Percentiles rank a stretch among this genome's conserved stretches.
These are phyloP conservation scores for Boletus barrowsii DNA, from an alignment of 768 basidiomycete genomes.

Conservation along the genomic window DNA sequence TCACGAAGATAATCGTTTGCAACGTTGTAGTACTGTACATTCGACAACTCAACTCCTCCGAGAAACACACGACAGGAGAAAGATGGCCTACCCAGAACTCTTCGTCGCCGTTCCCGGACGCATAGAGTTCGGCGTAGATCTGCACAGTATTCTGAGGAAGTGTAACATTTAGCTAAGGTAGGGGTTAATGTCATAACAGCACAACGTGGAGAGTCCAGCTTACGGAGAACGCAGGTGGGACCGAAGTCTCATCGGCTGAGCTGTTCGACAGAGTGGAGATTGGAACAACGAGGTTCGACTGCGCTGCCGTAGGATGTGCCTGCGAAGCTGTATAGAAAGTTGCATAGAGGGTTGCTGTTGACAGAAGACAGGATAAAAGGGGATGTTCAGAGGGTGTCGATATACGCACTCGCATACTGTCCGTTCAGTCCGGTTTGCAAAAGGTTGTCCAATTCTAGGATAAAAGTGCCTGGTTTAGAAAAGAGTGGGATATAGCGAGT, in stretches of 20 bases:
- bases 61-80: background rate
- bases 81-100: slow-evolving; percentile 69
- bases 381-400: background rate
- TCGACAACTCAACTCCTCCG: background rate
- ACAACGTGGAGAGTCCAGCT: slow-evolving; percentile 4
- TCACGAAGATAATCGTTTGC: slow-evolving; percentile 55
- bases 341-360: slow-evolving; percentile 60
- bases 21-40: slow-evolving; percentile 60
- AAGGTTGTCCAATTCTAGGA: slow-evolving; percentile 72
- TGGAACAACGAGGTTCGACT: slow-evolving; percentile 65
- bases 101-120: slow-evolving; percentile 62
- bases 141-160: slow-evolving; percentile 67
- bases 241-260: slow-evolving; percentile 70
- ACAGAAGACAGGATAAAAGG: background rate
- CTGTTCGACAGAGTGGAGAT: slow-evolving; percentile 61
- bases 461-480: slow-evolving; percentile 61
- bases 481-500: slow-evolving; percentile 73
- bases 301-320: slow-evolving; percentile 53
- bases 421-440: slow-evolving; percentile 57
- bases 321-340: slow-evolving; percentile 67
- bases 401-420: slow-evolving; percentile 60
- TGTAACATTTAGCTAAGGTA: slow-evolving; percentile 57
- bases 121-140: slow-evolving; percentile 67
- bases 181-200: background rate
- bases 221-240: slow-evolving; percentile 73